Evolutionary conservation across 441 rosid species (phyloP), one percentile per base, ranked within the genome.

Genomic region (Manihot esculenta): DNA sequence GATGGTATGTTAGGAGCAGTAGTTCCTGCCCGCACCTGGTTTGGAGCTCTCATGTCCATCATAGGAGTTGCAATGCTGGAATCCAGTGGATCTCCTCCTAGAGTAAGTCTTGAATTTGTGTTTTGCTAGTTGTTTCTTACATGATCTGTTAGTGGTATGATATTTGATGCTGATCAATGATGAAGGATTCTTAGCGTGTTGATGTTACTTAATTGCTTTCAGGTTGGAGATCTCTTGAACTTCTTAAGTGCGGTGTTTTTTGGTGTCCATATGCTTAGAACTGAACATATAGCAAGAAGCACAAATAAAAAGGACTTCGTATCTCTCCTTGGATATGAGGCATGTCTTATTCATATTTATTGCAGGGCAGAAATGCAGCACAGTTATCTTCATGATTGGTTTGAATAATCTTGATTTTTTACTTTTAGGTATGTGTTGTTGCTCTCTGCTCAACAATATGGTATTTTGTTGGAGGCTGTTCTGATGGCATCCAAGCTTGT

Each of bases 141-240:
- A 5, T 62, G 70, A 24, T 41, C 8, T 26, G 53, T 64, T 60
- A 14, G 10, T 65, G 10, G 21, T 18, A 9, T 42, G 3, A 15
- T 18, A 59, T 20, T 68, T 56, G 44, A n/a, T 49, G 59, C 26
- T 53, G 62, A 68, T 24, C 42, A 48, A n/a, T 0, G 49, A n/a
- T 20, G 27, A 50, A 58, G 56, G 62, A 45, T 45, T 30, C 42
- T 60, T 63, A 30, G 42, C 23, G 20, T 35, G 49, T 5, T 35
- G 27, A 41, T 48, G 30, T 59, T 61, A 26, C n/a, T 59, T 59
- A 13, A 3, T 33, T 49, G 56, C 27, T 67, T 23, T 59, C 81
- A 87, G 89, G 79, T 87, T 17, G 94, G 92, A 62, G 92, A 90
- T 78, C 82, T 90, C 62, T 74, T 84, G 70, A 88, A 82, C 84